A percentile compares a stretch with the other conserved stretches of the same genome.
phyloP scores from a whole-genome alignment of 257 asterid species.

The Haberlea rhodopensis region DNA sequence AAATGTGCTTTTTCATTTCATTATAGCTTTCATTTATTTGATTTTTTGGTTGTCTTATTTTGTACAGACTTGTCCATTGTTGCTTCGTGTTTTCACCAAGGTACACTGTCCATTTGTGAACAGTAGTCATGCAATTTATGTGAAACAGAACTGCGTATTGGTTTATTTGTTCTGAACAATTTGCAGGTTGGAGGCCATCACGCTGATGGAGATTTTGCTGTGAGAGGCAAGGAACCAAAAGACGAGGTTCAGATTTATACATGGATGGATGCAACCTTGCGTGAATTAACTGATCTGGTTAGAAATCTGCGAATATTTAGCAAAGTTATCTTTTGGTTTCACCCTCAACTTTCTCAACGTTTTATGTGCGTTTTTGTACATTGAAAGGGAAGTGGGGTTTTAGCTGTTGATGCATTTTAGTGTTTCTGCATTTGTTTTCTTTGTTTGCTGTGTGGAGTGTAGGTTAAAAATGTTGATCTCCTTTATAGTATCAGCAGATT shows the following conservation, averaged over 20 bases:
- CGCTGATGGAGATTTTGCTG: constrained; percentile 74
- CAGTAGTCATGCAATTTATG: not conserved
- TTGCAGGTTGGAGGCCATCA: constrained; percentile 89
- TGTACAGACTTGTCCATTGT: constrained; percentile 70
- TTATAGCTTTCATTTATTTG: constrained; percentile 3
- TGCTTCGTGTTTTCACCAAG: constrained; percentile 90
- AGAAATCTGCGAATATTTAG: constrained; percentile 18
- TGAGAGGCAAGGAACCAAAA: constrained; percentile 97
- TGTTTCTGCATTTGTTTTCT: not conserved
- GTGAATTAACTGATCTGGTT: constrained; percentile 98
- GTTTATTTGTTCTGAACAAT: not conserved
- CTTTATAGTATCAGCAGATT: not conserved
- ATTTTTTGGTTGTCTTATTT: constrained; percentile 20
- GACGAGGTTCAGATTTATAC: constrained; percentile 98
- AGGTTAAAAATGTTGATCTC: not conserved
- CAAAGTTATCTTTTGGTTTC: constrained; percentile 13
- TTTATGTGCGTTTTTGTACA: not conserved
- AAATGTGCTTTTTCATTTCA: not conserved
- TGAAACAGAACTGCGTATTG: constrained; percentile 1
- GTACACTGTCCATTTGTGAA: constrained; percentile 27
- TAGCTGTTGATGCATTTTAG: not conserved
- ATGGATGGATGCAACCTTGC: constrained; percentile 98
- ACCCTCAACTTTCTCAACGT: constrained; percentile 2
- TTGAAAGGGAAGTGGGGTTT: not conserved
- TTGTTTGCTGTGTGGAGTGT: not conserved